Base-by-base conservation (phyloP, 805 yeast species). In the Saccharomycopsis babjevae region DNA sequence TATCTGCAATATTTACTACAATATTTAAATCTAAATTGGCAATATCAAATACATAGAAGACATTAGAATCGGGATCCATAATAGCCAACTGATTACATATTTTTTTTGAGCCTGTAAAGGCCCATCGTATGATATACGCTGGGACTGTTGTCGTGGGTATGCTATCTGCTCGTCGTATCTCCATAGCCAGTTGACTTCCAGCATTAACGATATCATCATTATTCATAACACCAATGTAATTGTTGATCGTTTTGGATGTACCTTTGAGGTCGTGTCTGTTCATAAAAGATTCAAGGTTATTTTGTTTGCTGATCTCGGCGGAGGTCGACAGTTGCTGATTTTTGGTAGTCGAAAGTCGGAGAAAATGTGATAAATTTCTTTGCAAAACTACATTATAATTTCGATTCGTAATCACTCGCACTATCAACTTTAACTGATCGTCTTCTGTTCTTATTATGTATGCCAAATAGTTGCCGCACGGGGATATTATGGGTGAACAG, bases 391-490 rank as follows among this genome's bases (percentile, higher is more conserved):
- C 42, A 15, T 57, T 28, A 42, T 57, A 55, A 52, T 40, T 28
- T n/a, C 32, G 15, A 28, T 54, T 50, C 3, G 56, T 20, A 6
- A 55, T 34, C 5, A 39, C 25, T 28, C 65, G 32, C 15, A 62
- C 61, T 30, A 62, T 42, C 5, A 62, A 32, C 38, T 60, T 62
- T 13, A 39, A 5, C 7, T 34, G 11, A 5, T n/a, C 32, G 15
- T 46, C 46, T n/a, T 25, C 32, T 32, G 38, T 32, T n/a, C 16
- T 20, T 20, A 39, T 25, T n/a, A 59, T 50, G 56, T 62, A 62
- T 10, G 63, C 65, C 28, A 60, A 36, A 39, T 60, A 60, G 16
- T 28, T 50, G 5, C 61, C 61, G 25, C 61, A 57, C 1, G 59
- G 59, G 2, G 65, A 57, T 4, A 58, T 20, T 1, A 30, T 39